These are phyloP conservation scores for Metschnikowia cubensis DNA, from an alignment of 805 yeast species.

Conservation along the genomic window DNA sequence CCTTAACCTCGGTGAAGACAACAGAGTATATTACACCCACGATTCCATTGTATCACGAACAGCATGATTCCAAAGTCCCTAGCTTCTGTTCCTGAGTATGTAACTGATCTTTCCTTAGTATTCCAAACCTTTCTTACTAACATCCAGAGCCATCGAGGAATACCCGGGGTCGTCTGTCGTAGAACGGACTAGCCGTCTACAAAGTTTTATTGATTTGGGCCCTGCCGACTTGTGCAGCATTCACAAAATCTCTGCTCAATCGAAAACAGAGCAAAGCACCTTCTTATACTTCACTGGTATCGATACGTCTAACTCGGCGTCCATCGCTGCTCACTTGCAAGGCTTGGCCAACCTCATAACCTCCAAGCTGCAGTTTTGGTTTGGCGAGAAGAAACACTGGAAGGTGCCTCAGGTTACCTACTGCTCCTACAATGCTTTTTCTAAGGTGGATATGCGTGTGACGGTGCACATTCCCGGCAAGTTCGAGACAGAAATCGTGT, in stretches of 20 bases:
- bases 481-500: constrained; percentile 52
- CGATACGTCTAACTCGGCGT: constrained; percentile 71
- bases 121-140: constrained; percentile 14
- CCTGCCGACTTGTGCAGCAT: constrained; percentile 63
- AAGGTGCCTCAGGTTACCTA: constrained; percentile 69
- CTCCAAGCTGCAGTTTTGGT: constrained; percentile 67
- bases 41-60: not conserved
- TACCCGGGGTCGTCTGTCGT: constrained; percentile 54
- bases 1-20: constrained; percentile 1
- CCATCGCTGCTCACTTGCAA: constrained; percentile 73
- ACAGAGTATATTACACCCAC: not conserved
- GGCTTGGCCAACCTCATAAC: constrained; percentile 60
- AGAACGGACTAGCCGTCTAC: constrained; percentile 60
- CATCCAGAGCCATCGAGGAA: constrained; percentile 45
- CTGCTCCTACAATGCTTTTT: constrained; percentile 58
- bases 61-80: constrained; percentile 34
- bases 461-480: constrained; percentile 74
- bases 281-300: constrained; percentile 71
- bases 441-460: constrained; percentile 65
- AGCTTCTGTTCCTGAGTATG: constrained; percentile 39
- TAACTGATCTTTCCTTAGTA: constrained; percentile 3
- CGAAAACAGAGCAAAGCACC: constrained; percentile 58
- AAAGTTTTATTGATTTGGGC: constrained; percentile 62
- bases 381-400: constrained; percentile 67
- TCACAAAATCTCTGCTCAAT: constrained; percentile 38